Evolutionary conservation across 192 early-diverging fungal species (phyloP).

Genomic region (Gigaspora rosea): DNA sequence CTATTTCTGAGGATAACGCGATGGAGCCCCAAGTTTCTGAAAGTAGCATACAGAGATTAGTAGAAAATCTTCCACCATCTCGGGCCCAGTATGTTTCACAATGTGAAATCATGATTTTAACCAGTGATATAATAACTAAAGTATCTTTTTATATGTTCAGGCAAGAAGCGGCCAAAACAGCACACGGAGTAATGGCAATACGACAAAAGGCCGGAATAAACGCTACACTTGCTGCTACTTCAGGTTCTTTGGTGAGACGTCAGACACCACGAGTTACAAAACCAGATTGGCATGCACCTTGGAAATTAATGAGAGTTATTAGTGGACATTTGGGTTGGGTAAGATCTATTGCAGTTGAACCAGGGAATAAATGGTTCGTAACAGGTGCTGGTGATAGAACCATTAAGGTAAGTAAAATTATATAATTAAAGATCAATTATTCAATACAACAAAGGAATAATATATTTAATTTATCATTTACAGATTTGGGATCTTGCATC

Average conservation of each 20-base stretch:
- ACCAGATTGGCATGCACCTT: conserved; percentile 98
- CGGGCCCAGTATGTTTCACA: conserved; percentile 8
- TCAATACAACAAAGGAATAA: neutral
- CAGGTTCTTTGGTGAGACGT: conserved; percentile 55
- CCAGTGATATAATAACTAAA: too few relatives aligned
- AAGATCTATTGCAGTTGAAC: conserved; percentile 87
- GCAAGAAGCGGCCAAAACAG: conserved; percentile 25
- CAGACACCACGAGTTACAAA: conserved; percentile 51
- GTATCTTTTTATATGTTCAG: neutral
- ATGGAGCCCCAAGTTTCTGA: conserved; percentile 21
- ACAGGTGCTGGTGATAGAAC: conserved; percentile 97
- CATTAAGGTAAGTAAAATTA: conserved; percentile 75
- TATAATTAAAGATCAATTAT: conserved; percentile 9
- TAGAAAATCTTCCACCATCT: conserved; percentile 25
- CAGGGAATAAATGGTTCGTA: conserved; percentile 97
- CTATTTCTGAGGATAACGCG: conserved; percentile 5
- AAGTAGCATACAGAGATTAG: conserved; percentile 2
- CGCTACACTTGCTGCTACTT: conserved; percentile 45
- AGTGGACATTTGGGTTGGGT: conserved; percentile 99
- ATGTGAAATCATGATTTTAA: neutral
- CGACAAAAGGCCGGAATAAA: conserved; percentile 38
- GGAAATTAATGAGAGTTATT: conserved; percentile 98
- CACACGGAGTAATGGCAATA: conserved; percentile 20
- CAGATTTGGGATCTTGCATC: conserved; percentile 99
- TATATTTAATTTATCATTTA: neutral